Percentiles rank a stretch among this genome's conserved stretches.
These are phyloP conservation scores for Peziza echinospora DNA, from an alignment of 495 filamentous ascomycete species.

Conservation along the genomic window DNA sequence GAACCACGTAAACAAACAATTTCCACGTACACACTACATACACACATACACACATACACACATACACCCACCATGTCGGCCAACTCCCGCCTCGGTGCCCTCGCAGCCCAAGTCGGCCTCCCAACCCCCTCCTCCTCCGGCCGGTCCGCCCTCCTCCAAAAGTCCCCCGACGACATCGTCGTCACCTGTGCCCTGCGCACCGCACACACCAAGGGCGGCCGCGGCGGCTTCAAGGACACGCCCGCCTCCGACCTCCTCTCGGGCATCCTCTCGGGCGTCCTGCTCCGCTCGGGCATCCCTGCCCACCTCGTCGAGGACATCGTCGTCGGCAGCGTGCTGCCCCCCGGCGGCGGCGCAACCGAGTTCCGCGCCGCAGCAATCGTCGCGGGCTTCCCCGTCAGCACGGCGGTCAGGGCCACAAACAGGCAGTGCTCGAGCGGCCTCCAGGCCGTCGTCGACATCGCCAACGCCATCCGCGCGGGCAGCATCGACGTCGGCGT, in stretches of 20 bases:
- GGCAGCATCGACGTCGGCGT: slow-evolving; percentile 94
- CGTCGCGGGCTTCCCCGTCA: slow-evolving; percentile 75
- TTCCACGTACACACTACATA: too few relatives aligned
- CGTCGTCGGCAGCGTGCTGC: slow-evolving; percentile 72
- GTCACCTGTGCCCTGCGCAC: slow-evolving; percentile 84
- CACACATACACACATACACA: too few relatives aligned
- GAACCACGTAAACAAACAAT: too few relatives aligned
- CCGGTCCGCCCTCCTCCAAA: slow-evolving; percentile 32
- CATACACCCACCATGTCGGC: slow-evolving; percentile 3
- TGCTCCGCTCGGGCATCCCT: slow-evolving; percentile 68
- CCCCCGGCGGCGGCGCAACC: slow-evolving; percentile 85
- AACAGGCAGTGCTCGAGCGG: slow-evolving; percentile 87
- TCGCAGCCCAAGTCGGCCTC: slow-evolving; percentile 39
- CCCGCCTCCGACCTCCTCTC: slow-evolving; percentile 64
- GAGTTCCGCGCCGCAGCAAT: slow-evolving; percentile 87
- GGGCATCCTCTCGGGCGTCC: slow-evolving; percentile 57
- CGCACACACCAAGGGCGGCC: slow-evolving; percentile 75
- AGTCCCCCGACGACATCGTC: slow-evolving; percentile 60
- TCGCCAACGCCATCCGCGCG: slow-evolving; percentile 67
- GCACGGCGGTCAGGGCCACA: slow-evolving; percentile 56
- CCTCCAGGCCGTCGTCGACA: slow-evolving; percentile 73
- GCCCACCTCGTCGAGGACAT: slow-evolving; percentile 74
- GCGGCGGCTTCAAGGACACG: slow-evolving; percentile 91
- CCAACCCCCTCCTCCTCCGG: slow-evolving; percentile 26
- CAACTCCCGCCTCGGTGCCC: slow-evolving; percentile 34